phyloP scores from a whole-genome alignment of 1,284 basidiomycete genomes.

The Earliella scabrosa region DNA sequence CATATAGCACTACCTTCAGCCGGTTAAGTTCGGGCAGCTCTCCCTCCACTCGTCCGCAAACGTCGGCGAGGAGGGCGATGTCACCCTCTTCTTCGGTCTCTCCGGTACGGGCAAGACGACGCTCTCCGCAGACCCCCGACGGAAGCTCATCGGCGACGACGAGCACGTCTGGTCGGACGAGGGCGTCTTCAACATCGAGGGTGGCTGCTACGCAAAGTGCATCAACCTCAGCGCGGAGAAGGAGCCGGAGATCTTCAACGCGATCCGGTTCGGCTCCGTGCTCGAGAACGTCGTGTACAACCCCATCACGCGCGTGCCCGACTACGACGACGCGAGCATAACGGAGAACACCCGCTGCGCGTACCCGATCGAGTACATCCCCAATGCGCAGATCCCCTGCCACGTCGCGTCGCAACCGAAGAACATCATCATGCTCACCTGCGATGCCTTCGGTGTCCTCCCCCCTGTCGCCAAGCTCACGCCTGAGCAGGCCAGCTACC shows the following conservation, averaged over 20 bases:
- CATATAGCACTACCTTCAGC: constrained; percentile 92
- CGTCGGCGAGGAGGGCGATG: constrained; percentile 90
- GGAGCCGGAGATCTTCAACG: constrained; percentile 98
- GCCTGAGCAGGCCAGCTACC: constrained; percentile 96
- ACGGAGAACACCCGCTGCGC: constrained; percentile 99
- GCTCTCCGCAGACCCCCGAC: constrained; percentile 90
- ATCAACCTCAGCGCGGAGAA: constrained; percentile 96
- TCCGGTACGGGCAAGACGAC: constrained; percentile 99
- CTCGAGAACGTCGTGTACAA: constrained; percentile 99
- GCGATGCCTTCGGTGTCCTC: constrained; percentile 98
- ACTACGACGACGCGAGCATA: constrained; percentile 97
- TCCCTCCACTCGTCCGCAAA: constrained; percentile 99
- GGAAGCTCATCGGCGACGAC: constrained; percentile 94
- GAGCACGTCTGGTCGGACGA: constrained; percentile 98
- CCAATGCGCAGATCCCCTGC: constrained; percentile 95
- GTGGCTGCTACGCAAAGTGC: constrained; percentile 99
- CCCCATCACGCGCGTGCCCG: constrained; percentile 83
- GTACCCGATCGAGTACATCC: constrained; percentile 97
- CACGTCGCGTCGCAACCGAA: constrained; percentile 83
- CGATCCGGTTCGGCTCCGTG: constrained; percentile 95
- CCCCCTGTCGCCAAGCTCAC: constrained; percentile 95
- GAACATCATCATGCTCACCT: constrained; percentile 98
- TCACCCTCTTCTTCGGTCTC: constrained; percentile 99
- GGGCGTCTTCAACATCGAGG: constrained; percentile 99
- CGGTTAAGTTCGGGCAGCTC: constrained; percentile 97